Evolutionary conservation across 1,284 basidiomycete genomes (phyloP).

Genomic region (Sporisorium graminicola): DNA sequence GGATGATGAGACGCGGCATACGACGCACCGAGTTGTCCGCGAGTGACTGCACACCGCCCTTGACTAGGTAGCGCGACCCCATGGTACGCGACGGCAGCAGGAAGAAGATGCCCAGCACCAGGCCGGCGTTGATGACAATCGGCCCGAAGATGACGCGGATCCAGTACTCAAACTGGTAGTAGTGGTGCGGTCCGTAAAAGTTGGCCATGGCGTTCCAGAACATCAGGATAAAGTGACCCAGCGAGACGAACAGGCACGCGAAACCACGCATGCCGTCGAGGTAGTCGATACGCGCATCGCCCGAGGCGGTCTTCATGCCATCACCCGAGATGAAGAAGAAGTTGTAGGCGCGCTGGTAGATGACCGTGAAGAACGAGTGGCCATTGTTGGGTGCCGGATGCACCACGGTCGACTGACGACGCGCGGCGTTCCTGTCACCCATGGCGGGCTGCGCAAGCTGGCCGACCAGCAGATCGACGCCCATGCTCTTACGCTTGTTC

Average conservation of each 20-base stretch:
- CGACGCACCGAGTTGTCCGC: conserved; percentile 59
- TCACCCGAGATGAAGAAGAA: conserved; percentile 47
- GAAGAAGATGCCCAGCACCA: conserved; percentile 63
- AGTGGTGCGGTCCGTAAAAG: conserved; percentile 44
- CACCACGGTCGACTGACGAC: conserved; percentile 39
- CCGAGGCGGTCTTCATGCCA: conserved; percentile 44
- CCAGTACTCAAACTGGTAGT: conserved; percentile 54
- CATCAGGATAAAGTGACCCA: conserved; percentile 61
- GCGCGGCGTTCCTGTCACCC: conserved; percentile 51
- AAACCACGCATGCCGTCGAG: conserved; percentile 62
- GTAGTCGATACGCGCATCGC: conserved; percentile 59
- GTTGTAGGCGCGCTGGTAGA: conserved; percentile 38
- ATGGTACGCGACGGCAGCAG: conserved; percentile 58
- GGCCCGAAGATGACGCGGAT: conserved; percentile 53
- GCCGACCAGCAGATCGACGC: conserved; percentile 38
- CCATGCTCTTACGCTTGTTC: conserved; percentile 49
- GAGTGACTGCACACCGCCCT: conserved; percentile 51
- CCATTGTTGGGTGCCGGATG: conserved; percentile 33
- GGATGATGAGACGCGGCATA: conserved; percentile 59
- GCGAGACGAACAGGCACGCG: conserved; percentile 60
- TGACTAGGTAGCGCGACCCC: conserved; percentile 56
- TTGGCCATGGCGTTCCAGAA: conserved; percentile 57
- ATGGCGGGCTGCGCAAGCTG: conserved; percentile 53
- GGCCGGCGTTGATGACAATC: conserved; percentile 55
- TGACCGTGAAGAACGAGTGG: conserved; percentile 44